Base-by-base conservation (phyloP, 768 basidiomycete species). In the Boletus speciosus region DNA sequence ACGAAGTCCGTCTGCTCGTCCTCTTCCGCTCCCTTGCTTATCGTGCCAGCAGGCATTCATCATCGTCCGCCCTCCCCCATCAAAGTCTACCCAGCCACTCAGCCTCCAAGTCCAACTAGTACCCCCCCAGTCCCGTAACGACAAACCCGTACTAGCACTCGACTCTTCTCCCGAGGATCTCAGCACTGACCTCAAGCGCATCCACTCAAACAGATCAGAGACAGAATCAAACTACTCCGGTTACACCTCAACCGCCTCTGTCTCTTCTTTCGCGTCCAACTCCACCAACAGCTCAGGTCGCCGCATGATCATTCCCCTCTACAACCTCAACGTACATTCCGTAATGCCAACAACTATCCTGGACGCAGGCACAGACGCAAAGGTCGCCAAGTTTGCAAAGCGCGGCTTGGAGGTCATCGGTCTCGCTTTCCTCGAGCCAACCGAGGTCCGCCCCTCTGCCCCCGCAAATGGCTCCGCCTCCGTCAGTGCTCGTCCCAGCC, bases 61-160 rank as follows among this genome's bases (percentile, higher is more conserved):
- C 53, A 84, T 96, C 65, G 94, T 96, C 51, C 84, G 90, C 47
- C 94, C 94, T 5, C 93, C 93, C 3, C 91, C 92, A 1, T 83
- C 89, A 6, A 84, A 85, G 62, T 78, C 82, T n/a, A 89, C 88
- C 57, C 91, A 95, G 59, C 88, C 93, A 1, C 76, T 95, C 41
- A 94, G 95, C 67, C 78, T 96, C 1, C 94, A 97, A 63, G 85
- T 97, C 11, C 94, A 97, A 69, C 85, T 97, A 39, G 87, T 96
- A 1, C 90, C 90, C 6, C 39, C 78, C 73, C 59, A 73, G 73
- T 49, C 82, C 74, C 54, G 76, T 69, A 25, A 66, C 57, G 73
- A 75, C 16, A 72, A 70, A 10, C 73, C 67, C 42, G 70, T 78
- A 19, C 76, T 78, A 52, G 78, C 81, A 25, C 64, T 78, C 43